Percentiles rank a stretch among this genome's conserved stretches.
Conservation (phyloP, 2,329 filamentous ascomycete genomes). For the Pseudogymnoascus sp. region DNA sequence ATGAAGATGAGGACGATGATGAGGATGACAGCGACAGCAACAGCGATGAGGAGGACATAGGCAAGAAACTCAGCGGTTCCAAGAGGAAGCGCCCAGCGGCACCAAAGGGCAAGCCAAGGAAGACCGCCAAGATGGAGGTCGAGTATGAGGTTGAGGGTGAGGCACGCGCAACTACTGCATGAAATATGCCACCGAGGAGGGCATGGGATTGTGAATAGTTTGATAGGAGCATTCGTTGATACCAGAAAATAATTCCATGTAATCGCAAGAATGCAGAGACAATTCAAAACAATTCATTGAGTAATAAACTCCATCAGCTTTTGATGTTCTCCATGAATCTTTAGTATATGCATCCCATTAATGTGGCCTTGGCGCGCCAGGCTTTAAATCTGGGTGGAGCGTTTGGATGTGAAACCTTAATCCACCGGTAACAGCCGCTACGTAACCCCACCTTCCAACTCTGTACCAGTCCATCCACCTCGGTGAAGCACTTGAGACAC, state of each 20-base stretch:
- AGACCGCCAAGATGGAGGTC: conserved; percentile 56
- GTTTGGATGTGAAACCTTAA: conserved; percentile 7
- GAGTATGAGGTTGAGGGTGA: conserved; percentile 68
- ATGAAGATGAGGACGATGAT: conserved; percentile 46
- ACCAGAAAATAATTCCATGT: not conserved
- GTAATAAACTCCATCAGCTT: not conserved
- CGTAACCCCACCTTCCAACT: conserved; percentile 9
- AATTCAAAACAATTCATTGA: not conserved
- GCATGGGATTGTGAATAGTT: conserved; percentile 5
- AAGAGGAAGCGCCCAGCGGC: conserved; percentile 35
- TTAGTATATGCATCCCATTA: not conserved
- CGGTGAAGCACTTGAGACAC: conserved; percentile 5
- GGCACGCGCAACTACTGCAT: conserved; percentile 29
- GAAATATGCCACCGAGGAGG: conserved; percentile 13
- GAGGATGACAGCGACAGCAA: conserved; percentile 46
- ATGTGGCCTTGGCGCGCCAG: conserved; percentile 6
- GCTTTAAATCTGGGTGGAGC: conserved; percentile 3
- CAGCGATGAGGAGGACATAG: conserved; percentile 43
- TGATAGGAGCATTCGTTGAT: conserved; percentile 2
- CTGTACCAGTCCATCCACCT: not conserved
- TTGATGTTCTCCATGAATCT: not conserved
- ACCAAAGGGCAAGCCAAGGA: conserved; percentile 38
- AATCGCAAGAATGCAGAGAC: not conserved
- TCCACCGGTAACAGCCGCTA: conserved; percentile 2
- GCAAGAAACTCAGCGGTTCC: conserved; percentile 40